These are phyloP conservation scores for Emmonsiellopsis sp. DNA, from an alignment of 2,329 filamentous ascomycete genomes.

Conservation along the genomic window DNA sequence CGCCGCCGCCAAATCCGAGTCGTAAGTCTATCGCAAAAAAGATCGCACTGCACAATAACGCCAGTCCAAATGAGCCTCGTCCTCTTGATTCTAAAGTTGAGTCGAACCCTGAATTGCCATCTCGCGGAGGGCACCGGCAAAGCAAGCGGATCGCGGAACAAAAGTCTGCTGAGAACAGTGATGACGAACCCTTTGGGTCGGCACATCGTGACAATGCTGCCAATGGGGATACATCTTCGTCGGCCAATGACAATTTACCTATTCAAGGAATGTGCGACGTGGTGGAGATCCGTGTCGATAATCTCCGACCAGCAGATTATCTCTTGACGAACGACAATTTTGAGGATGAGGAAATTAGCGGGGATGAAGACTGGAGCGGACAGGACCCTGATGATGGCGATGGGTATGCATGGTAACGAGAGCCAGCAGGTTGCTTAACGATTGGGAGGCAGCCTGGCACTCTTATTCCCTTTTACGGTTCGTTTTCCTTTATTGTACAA, in stretches of 20 bases:
- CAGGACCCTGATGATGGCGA: constrained; percentile 31
- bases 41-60: neutral
- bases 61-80: neutral
- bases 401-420: constrained; percentile 21
- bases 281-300: constrained; percentile 53
- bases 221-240: constrained; percentile 6
- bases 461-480: neutral
- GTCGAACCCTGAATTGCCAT: neutral
- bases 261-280: constrained; percentile 51
- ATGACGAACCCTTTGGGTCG: neutral
- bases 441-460: neutral
- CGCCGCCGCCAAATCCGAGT: constrained; percentile 10
- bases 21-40: neutral
- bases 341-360: constrained; percentile 50
- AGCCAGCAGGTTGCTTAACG: neutral
- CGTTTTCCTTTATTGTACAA: constrained; percentile 16
- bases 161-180: constrained; percentile 11
- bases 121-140: constrained; percentile 22
- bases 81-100: neutral
- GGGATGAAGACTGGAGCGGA: constrained; percentile 55
- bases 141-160: constrained; percentile 29
- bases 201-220: constrained; percentile 6
- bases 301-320: constrained; percentile 50
- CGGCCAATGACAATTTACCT: constrained; percentile 11
- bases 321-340: constrained; percentile 53